Conservation (phyloP, 345 rosid species). For the Lepidium sativum region DNA sequence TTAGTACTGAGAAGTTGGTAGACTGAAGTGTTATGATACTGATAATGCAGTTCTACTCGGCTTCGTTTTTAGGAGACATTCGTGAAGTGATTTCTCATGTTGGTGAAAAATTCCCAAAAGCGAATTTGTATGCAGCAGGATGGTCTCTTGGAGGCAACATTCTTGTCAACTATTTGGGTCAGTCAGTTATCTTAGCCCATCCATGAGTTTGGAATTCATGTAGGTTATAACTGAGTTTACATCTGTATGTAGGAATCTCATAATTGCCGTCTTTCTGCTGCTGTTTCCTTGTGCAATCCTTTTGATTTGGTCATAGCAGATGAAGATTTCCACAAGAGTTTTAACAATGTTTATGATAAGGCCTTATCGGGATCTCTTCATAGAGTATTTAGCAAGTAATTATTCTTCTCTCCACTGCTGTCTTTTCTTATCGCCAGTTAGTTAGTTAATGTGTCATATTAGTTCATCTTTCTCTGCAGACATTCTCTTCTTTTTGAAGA, state of each 20-base stretch:
- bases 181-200: slow-evolving; percentile 30
- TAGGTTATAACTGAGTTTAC: not conserved
- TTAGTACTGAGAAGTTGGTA: not conserved
- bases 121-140: slow-evolving; percentile 82
- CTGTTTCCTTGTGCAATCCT: slow-evolving; percentile 88
- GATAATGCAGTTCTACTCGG: slow-evolving; percentile 85
- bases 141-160: slow-evolving; percentile 97
- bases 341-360: slow-evolving; percentile 75
- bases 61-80: slow-evolving; percentile 86
- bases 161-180: slow-evolving; percentile 79
- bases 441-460: not conserved
- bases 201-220: not conserved
- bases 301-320: slow-evolving; percentile 86
- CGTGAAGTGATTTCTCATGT: slow-evolving; percentile 60
- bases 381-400: slow-evolving; percentile 59
- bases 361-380: slow-evolving; percentile 64
- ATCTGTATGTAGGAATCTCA: slow-evolving; percentile 52
- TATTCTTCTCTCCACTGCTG: not conserved
- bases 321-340: slow-evolving; percentile 88
- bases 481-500: slow-evolving; percentile 86
- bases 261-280: slow-evolving; percentile 61
- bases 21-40: slow-evolving; percentile 17
- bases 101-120: slow-evolving; percentile 49
- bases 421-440: slow-evolving; percentile 2
- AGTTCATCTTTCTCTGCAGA: slow-evolving; percentile 30